Base-by-base conservation (phyloP, 495 filamentous ascomycete species). In the Penicillium macrosclerotiorum region DNA sequence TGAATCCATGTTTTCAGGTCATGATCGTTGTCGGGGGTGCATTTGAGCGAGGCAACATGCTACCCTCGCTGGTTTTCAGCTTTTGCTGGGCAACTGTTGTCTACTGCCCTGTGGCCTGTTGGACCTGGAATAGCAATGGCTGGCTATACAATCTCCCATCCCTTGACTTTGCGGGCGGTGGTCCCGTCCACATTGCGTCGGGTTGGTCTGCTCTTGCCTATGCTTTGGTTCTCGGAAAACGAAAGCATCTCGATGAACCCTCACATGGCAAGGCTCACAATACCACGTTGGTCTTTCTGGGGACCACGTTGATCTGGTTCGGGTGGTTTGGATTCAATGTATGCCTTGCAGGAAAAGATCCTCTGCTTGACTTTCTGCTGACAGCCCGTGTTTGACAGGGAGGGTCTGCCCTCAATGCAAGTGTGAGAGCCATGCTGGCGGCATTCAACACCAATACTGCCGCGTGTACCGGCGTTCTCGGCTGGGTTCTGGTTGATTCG, bases 391-490 rank as follows among this genome's bases (percentile, higher is more conserved):
- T 43, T 22, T 48, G 8, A 44, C 18, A 72, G 67, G 80, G 81
- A 13, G 81, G 80, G 12, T 76, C 72, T 1, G 75, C 77, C 34
- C 71, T 85, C 4, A 78, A 76, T 52, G 78, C 74, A 3, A 75
- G 65, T 16, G 62, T 85, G 23, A 71, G 82, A 36, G 72, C 78
- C 5, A 76, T 83, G 68, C 51, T 77, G 18, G 80, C 77, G 19
- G 71, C 71, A 25, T 80, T 83, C 65, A 83, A 82, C 62, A 83
- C 80, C 60, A 81, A 83, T 55, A 74, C 75, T 6, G 79, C 80
- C 11, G 80, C 76, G 0, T 75, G 65, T 37, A 75, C 63, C 1
- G 81, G 81, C 27, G 68, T 78, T 19, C 57, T 85, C 4, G 78
- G 77, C n/a, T 83, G 80, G 77, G 72, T 76, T 5, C 17, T 79